Percentiles rank a stretch among this genome's conserved stretches.
Conservation (phyloP, 1,139 yeast genomes). For the Candida labiduridarum region DNA sequence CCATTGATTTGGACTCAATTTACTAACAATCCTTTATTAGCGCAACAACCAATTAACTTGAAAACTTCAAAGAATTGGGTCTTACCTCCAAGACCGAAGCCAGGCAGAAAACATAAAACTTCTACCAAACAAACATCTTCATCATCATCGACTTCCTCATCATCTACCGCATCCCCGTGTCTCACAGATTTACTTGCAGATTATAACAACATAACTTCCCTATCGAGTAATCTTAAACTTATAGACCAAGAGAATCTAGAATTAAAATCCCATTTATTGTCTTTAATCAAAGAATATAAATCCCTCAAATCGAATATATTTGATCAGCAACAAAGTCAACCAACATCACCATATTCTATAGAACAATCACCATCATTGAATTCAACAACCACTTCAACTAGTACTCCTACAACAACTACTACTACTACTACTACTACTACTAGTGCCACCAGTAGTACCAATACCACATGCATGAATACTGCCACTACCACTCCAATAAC, state of each 20-base stretch:
- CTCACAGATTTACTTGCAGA: constrained; percentile 9
- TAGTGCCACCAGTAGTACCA: too few relatives aligned
- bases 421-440: neutral
- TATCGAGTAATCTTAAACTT: constrained; percentile 25
- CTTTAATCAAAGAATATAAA: constrained; percentile 47
- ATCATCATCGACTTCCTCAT: neutral
- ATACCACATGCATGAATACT: neutral
- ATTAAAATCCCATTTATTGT: constrained; percentile 38
- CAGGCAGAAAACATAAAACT: constrained; percentile 68
- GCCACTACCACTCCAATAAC: neutral
- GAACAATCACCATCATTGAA: neutral
- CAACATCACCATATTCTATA: constrained; percentile 1
- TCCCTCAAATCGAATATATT: constrained; percentile 37
- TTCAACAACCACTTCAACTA: neutral
- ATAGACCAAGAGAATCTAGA: constrained; percentile 40
- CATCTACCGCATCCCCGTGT: too few relatives aligned
- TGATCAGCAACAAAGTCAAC: constrained; percentile 15
- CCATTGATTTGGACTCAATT: neutral
- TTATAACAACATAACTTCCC: constrained; percentile 6
- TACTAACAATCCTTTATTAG: neutral
- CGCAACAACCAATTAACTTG: constrained; percentile 6
- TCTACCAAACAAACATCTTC: neutral
- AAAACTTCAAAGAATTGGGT: constrained; percentile 85
- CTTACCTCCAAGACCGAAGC: constrained; percentile 87
- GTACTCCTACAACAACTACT: neutral